phyloP scores from a whole-genome alignment of 129 eudicot species.

The Artemisia annua region DNA sequence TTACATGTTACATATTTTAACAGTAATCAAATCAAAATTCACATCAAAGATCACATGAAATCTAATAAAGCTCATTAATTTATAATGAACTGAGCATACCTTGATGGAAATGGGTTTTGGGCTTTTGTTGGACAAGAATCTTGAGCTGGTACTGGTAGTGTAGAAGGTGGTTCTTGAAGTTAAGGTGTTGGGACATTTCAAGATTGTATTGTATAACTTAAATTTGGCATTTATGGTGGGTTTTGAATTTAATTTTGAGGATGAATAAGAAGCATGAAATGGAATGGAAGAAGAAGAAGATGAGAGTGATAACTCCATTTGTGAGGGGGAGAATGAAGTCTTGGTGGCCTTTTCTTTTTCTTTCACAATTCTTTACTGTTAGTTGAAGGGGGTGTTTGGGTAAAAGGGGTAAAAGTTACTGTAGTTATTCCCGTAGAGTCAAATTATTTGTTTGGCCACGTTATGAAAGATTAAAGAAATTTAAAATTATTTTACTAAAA shows the following conservation, averaged over 20 bases:
- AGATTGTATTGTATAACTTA: slow-evolving; percentile 13
- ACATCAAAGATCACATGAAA: slow-evolving; percentile 12
- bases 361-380: neutral
- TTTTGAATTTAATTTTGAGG: neutral
- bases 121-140: neutral
- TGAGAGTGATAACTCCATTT: slow-evolving; percentile 60
- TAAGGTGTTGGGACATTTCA: slow-evolving; percentile 21
- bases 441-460: no score
- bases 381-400: no score
- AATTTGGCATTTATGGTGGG: neutral
- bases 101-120: slow-evolving; percentile 31
- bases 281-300: slow-evolving; percentile 40
- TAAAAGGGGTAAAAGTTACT: no score
- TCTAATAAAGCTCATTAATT: neutral
- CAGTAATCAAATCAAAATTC: slow-evolving; percentile 4
- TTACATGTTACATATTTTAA: neutral
- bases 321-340: slow-evolving; percentile 31
- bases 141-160: slow-evolving; percentile 26
- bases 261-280: slow-evolving; percentile 16
- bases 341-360: slow-evolving; percentile 15
- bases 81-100: slow-evolving; percentile 25
- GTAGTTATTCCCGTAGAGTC: no score
- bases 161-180: slow-evolving; percentile 22
- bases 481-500: no score
- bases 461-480: no score